Base-by-base conservation (phyloP, 2,329 filamentous ascomycete species). In the Talaromyces sp. region DNA sequence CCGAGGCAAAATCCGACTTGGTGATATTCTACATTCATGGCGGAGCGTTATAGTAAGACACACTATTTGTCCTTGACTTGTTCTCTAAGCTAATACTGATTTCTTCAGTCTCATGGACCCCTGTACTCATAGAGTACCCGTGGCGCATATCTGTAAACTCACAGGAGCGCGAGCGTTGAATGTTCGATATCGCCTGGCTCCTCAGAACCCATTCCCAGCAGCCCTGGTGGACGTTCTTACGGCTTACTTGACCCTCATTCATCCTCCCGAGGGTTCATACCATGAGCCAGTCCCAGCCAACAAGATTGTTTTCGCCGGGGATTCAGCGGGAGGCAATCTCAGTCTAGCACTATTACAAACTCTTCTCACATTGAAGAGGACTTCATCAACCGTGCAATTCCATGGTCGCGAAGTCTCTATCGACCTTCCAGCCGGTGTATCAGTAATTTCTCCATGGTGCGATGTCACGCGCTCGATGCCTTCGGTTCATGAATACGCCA, bases 1-100 rank as follows among this genome's bases (percentile, higher is more conserved):
- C 74, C 63, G 79, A 79, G 38, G 71, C 76, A 7, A 72, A 74
- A 5, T 75, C 74, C 3, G 77, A 80, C 63, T 74, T 77, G 66
- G 80, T 80, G 1, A 74, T 82, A 7, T 68, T 83, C 5, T 82
- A 82, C 67, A 76, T 82, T 64, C 81, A 83, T 67, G 81, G 81
- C 19, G 81, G 81, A 5, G 80, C 78, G 43, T 80, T 80, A 69
- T 79, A 78, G 79, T 81, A 69, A 69, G 78, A 73, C 6, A 2
- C 29, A 22, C 29, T 17, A 8, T 43, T n/a, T 22, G n/a, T 15
- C 2, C 25, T 36, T 49, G 29, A 58, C 3, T n/a, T 15, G 5
- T 13, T 45, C 19, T 36, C 13, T 22, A 25, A 43, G 19, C 5
- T 15, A 22, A 31, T 17, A 15, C 38, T 45, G 22, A 58, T 27